Evolutionary conservation across 2,329 filamentous ascomycete genomes (phyloP).

Genomic region (Phialophora verrucosa): DNA sequence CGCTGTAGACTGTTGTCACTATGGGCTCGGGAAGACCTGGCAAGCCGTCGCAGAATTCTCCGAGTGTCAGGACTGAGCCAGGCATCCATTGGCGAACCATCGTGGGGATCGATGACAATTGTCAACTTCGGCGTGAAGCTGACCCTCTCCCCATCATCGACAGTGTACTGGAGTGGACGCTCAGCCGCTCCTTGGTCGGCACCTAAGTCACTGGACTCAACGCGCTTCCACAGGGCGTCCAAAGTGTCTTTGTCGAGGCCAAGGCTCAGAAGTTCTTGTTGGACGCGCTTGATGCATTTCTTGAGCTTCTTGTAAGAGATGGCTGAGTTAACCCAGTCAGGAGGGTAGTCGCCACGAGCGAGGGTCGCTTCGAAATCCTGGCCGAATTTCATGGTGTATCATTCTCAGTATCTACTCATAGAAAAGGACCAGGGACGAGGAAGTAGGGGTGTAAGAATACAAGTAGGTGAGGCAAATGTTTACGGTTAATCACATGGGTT

Average conservation of each 20-base stretch:
- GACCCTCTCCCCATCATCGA: constrained; percentile 53
- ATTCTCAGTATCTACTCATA: neutral
- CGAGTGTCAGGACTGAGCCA: constrained; percentile 69
- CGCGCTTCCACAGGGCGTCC: constrained; percentile 64
- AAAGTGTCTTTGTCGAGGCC: constrained; percentile 76
- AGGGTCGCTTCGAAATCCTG: constrained; percentile 76
- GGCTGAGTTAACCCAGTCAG: constrained; percentile 72
- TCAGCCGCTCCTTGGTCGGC: constrained; percentile 39
- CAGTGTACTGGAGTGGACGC: constrained; percentile 59
- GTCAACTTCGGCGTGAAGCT: constrained; percentile 71
- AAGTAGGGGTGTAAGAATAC: neutral
- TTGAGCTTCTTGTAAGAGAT: constrained; percentile 86
- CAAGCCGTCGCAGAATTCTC: constrained; percentile 66
- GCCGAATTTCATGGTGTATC: constrained; percentile 77
- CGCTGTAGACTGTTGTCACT: neutral
- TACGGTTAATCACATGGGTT: neutral
- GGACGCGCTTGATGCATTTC: constrained; percentile 84
- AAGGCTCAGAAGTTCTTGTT: constrained; percentile 70
- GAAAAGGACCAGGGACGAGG: neutral
- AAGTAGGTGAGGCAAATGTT: neutral
- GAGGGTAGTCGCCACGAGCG: constrained; percentile 73
- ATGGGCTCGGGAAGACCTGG: constrained; percentile 43
- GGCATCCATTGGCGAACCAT: constrained; percentile 72
- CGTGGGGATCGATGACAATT: constrained; percentile 69
- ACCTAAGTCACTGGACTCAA: constrained; percentile 47